These are phyloP conservation scores for Pythium grandisporangium DNA, from an alignment of 352 stramenopile species.

Conservation along the genomic window DNA sequence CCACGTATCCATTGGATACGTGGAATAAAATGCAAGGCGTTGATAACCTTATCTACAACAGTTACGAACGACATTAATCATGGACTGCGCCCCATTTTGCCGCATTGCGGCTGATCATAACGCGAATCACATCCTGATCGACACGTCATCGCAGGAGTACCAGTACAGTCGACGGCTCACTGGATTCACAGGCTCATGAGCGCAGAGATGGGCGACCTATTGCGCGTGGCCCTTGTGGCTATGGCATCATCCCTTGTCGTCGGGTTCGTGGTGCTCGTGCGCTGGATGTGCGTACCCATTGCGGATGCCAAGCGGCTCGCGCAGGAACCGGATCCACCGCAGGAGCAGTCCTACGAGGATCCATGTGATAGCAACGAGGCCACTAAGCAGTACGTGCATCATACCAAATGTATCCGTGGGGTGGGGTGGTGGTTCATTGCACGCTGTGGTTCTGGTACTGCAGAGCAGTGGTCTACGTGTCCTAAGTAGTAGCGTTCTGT, in stretches of 20 bases:
- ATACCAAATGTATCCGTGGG: not conserved
- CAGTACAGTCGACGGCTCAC: too few relatives aligned
- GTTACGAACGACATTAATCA: too few relatives aligned
- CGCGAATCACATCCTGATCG: too few relatives aligned
- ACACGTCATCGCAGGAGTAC: too few relatives aligned
- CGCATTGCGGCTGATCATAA: too few relatives aligned
- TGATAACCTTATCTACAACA: too few relatives aligned
- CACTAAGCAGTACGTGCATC: constrained; percentile 23
- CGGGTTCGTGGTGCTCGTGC: constrained; percentile 25
- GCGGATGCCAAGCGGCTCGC: constrained; percentile 39
- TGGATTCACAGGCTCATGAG: too few relatives aligned
- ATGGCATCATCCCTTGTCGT: constrained; percentile 12
- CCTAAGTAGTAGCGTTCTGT: too few relatives aligned
- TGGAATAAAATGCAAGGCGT: too few relatives aligned
- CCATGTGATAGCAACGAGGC: constrained; percentile 20
- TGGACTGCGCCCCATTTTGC: too few relatives aligned
- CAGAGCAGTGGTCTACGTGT: not conserved
- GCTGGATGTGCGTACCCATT: constrained; percentile 53
- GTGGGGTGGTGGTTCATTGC: not conserved
- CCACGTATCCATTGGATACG: too few relatives aligned
- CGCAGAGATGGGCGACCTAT: too few relatives aligned
- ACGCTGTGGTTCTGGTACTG: not conserved
- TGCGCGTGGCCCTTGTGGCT: constrained; percentile 14
- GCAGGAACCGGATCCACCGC: constrained; percentile 28
- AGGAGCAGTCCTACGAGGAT: constrained; percentile 55